Base-by-base conservation (phyloP, 441 rosid genomes). In the Populus tomentosa region DNA sequence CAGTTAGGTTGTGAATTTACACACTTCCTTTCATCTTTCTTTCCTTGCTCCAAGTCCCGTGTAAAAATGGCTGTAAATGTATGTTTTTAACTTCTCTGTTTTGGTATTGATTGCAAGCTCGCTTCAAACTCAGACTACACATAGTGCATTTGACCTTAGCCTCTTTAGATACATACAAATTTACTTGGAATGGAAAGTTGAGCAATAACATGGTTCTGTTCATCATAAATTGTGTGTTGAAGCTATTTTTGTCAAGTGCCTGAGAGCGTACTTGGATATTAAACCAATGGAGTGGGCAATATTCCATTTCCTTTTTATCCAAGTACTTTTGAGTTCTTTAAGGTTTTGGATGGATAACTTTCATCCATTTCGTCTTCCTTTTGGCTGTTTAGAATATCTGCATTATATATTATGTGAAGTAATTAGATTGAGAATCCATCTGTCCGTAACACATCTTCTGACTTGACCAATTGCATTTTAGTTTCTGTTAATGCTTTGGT, bases 41-140 rank as follows among this genome's bases (percentile, higher is more conserved):
- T 77, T 78, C 78, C 68, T 67, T 50, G 53, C 69, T 75, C 71
- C 30, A 59, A 75, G 76, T 80, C 72, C 75, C 46, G 18, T 81
- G 80, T 85, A 84, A 81, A 86, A 78, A 80, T 77, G 30, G 46
- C 82, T 82, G 87, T 86, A 84, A 81, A 83, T 72, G 80, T 82
- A 72, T 42, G 30, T 13, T 61, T 78, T 50, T 56, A 53, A 10
- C 40, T 33, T 59, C 2, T 38, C 30, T 20, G 36, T 20, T 53
- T 66, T 53, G 40, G 63, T 79, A 72, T 71, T 61, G 81, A 67
- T 78, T 75, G 78, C 73, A 65, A 77, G 77, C 36, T 80, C 75
- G 59, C 11, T 69, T 63, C 78, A 71, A 73, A 84, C 78, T 76
- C 68, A 23, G 66, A 71, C 75, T 65, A 82, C 72, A 13, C 71